Evolutionary conservation across 2,329 filamentous ascomycete species (phyloP), one percentile per base, ranked within the genome.

Genomic region (Leptographium procerum): DNA sequence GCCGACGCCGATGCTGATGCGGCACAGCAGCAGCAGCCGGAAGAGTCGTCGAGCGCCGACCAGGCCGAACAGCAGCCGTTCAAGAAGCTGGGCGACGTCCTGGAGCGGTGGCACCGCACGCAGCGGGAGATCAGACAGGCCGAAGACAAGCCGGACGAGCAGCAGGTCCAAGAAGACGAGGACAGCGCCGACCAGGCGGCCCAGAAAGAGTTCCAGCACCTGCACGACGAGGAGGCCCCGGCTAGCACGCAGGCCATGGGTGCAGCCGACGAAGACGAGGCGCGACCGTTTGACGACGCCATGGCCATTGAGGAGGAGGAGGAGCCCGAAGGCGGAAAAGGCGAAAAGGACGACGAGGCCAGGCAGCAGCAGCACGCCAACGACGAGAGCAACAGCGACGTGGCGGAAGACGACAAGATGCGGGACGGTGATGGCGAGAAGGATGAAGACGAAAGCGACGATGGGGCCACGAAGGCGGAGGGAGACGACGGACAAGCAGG

Each of bases 211-310:
- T 96, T 96, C 68, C 91, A 97, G 73, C 94, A 99, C 72, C 77
- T 97, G 4, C 86, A 87, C 61, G 85, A 96, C 64, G 89, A 96
- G 61, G 82, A 94, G 33, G 82, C 85, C 31, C 80, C 86, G 57
- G 83, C 87, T n/a, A 91, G 96, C 59, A 85, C 90, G 1, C 94
- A 99, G 72, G 94, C 94, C 16, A 81, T 99, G 67, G 95, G 94
- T 36, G 86, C 88, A 45, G 89, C 92, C 6, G 88, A 84, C 13
- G 87, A 95, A 62, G 92, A 99, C 29, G 88, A 88, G 3, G 60
- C 86, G 85, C 53, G 57, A 64, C 86, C 88, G 8, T 80, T 99
- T 58, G 89, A 97, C 66, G 88, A 96, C 64, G 84, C 88, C 54
- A 94, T 95, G 83, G 91, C 88, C 1, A 83, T 96, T 59, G 89